These are phyloP conservation scores for Cornus florida DNA, from an alignment of 148 eudicot species.

Conservation along the genomic window DNA sequence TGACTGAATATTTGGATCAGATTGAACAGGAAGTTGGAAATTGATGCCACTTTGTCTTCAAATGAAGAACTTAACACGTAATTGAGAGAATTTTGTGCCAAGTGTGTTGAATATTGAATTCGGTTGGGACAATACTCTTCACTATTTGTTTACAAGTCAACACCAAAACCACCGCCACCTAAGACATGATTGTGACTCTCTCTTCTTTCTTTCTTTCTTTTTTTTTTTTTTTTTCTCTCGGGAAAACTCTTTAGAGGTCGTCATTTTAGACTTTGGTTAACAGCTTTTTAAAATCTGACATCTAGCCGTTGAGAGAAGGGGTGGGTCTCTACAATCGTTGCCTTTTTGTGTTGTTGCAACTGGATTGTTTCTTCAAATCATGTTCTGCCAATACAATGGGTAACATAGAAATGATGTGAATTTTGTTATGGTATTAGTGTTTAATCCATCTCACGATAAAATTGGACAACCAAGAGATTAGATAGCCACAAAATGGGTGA, in stretches of 20 bases:
- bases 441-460: too few species aligned
- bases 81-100: neutral
- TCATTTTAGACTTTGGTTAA: slow-evolving; percentile 17
- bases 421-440: too few species aligned
- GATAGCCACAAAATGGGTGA: too few species aligned
- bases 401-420: too few species aligned
- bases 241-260: neutral
- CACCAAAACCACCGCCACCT: neutral
- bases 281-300: neutral
- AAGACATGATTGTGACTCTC: neutral
- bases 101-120: neutral
- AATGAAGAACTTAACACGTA: slow-evolving; percentile 4
- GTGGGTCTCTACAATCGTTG: neutral
- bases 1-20: slow-evolving; percentile 5
- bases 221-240: neutral
- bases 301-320: neutral
- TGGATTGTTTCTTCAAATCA: neutral
- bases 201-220: too few species aligned
- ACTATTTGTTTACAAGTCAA: slow-evolving; percentile 4
- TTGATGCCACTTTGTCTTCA: neutral
- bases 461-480: too few species aligned
- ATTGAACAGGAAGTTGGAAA: neutral
- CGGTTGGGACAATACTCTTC: neutral
- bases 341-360: neutral
- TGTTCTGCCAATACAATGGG: too few species aligned